Evolutionary conservation across 768 basidiomycete genomes (phyloP).

Genomic region (Auriscalpium vulgare): DNA sequence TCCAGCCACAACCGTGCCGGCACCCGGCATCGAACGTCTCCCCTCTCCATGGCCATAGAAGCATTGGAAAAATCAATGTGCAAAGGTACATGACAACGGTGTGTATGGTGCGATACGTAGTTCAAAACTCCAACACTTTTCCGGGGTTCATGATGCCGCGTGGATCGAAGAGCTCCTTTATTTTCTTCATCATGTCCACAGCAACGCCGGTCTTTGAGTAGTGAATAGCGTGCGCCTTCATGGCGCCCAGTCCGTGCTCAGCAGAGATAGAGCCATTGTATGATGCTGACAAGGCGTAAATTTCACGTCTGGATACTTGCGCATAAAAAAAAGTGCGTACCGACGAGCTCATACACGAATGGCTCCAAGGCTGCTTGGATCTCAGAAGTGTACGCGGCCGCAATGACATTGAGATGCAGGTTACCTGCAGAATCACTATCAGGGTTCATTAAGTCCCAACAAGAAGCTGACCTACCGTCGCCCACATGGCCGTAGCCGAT

Average conservation of each 20-base stretch:
- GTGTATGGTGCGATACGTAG: neutral
- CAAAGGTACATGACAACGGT: neutral
- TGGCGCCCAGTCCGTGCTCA: conserved; percentile 93
- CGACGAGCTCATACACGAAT: conserved; percentile 87
- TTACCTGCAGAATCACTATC: conserved; percentile 50
- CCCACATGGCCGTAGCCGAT: conserved; percentile 96
- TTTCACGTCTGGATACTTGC: neutral
- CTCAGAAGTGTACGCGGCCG: conserved; percentile 73
- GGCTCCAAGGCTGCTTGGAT: conserved; percentile 87
- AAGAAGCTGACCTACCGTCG: conserved; percentile 57
- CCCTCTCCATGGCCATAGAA: neutral
- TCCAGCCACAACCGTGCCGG: conserved; percentile 8
- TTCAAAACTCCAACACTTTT: conserved; percentile 48
- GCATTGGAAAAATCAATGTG: neutral
- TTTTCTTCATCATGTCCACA: conserved; percentile 83
- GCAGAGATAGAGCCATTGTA: conserved; percentile 90
- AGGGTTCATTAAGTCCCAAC: neutral
- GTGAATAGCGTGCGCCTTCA: conserved; percentile 84
- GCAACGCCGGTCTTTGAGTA: conserved; percentile 80
- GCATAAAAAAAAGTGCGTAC: conserved; percentile 33
- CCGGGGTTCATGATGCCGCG: conserved; percentile 90
- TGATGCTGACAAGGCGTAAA: conserved; percentile 38
- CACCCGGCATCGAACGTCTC: neutral
- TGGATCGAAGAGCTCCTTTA: conserved; percentile 87
- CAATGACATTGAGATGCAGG: conserved; percentile 86